Conservation (phyloP, 2,329 filamentous ascomycete genomes). For the Spiromastix sp. region DNA sequence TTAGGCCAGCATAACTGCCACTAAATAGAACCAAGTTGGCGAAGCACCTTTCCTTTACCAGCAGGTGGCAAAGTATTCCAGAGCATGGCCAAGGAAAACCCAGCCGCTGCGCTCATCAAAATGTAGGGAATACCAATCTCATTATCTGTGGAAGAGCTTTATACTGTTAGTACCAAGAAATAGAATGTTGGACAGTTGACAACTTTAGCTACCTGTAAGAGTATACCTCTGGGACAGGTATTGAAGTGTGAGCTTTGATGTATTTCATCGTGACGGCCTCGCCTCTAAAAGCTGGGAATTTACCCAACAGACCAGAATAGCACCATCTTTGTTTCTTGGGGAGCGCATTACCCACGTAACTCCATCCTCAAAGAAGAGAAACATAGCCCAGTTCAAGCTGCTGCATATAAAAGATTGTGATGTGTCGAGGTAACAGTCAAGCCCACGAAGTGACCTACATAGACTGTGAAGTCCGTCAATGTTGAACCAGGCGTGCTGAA, state of each 20-base stretch:
- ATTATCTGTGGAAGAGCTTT: constrained; percentile 14
- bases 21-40: constrained; percentile 17
- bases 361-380: constrained; percentile 22
- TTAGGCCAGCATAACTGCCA: constrained; percentile 18
- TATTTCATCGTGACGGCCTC: constrained; percentile 23
- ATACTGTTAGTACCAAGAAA: background rate
- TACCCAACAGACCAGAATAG: constrained; percentile 11
- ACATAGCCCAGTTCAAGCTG: constrained; percentile 23
- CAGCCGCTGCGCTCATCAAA: constrained; percentile 23
- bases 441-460: constrained; percentile 13
- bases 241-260: constrained; percentile 18
- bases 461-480: constrained; percentile 13
- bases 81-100: constrained; percentile 15
- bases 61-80: constrained; percentile 12
- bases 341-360: constrained; percentile 23
- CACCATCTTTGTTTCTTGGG: constrained; percentile 11
- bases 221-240: constrained; percentile 24
- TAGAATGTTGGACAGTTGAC: background rate
- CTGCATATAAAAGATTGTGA: constrained; percentile 17
- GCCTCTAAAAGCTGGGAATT: constrained; percentile 16
- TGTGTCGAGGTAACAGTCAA: constrained; percentile 14
- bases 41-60: constrained; percentile 18
- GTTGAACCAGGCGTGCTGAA: constrained; percentile 10
- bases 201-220: constrained; percentile 14
- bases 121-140: constrained; percentile 23